Evolutionary conservation across 768 basidiomycete genomes (phyloP).

Genomic region (Leucogyrophana mollusca): DNA sequence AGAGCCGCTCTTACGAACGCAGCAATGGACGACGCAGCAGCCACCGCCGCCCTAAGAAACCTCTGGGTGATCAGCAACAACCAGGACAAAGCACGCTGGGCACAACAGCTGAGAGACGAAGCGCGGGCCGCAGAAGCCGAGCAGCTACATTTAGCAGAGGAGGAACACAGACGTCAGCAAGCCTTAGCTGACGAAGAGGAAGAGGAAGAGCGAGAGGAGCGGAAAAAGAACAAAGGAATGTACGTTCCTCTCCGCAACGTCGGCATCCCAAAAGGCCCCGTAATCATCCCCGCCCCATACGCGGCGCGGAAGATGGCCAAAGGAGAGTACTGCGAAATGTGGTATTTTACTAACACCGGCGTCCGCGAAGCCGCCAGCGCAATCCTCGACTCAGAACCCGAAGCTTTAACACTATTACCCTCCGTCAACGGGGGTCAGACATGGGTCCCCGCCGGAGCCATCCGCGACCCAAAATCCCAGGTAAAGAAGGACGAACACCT

Average conservation of each 20-base stretch:
- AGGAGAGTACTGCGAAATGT: background rate
- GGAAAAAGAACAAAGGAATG: slow-evolving; percentile 6
- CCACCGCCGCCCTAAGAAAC: too few relatives aligned
- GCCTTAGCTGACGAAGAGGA: background rate
- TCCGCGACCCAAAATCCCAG: slow-evolving; percentile 1
- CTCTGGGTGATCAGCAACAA: too few relatives aligned
- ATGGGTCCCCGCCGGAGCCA: background rate
- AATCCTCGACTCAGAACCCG: slow-evolving; percentile 1
- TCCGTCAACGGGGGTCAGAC: background rate
- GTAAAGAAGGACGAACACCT: slow-evolving; percentile 7
- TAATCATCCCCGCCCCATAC: background rate
- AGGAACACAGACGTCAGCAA: too few relatives aligned
- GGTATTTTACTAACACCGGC: slow-evolving; percentile 16
- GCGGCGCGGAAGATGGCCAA: background rate
- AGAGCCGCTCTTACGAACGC: too few relatives aligned
- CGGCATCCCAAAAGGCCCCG: background rate
- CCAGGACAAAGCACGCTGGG: too few relatives aligned
- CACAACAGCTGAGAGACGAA: too few relatives aligned
- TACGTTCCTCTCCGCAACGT: background rate
- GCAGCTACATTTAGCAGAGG: too few relatives aligned
- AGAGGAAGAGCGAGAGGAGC: background rate
- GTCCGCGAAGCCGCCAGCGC: background rate
- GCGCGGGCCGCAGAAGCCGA: too few relatives aligned
- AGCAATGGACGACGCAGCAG: too few relatives aligned
- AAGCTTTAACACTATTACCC: background rate